Evolutionary conservation across 2,329 filamentous ascomycete genomes (phyloP).

Genomic region (Colletotrichum orchidophilum): DNA sequence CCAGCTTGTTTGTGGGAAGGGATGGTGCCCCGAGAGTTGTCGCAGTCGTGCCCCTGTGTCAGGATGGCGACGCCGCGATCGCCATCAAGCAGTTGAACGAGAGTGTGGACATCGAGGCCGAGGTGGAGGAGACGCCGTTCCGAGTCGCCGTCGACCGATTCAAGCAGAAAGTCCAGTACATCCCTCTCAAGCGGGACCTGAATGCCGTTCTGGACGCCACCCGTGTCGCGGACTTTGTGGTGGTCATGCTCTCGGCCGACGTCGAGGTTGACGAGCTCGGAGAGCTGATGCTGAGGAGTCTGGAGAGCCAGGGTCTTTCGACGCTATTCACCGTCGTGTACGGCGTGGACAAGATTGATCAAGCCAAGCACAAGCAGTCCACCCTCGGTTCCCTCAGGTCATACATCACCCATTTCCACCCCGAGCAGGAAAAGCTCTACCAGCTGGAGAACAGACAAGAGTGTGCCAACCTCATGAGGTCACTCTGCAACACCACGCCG

Average conservation of each 20-base stretch:
- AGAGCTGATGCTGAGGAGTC: conserved; percentile 83
- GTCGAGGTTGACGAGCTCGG: conserved; percentile 87
- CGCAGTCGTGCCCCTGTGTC: conserved; percentile 85
- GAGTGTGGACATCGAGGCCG: conserved; percentile 81
- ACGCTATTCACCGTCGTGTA: conserved; percentile 90
- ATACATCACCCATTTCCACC: conserved; percentile 94
- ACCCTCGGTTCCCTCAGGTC: conserved; percentile 87
- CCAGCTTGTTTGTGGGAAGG: conserved; percentile 83
- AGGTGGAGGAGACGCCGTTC: conserved; percentile 66
- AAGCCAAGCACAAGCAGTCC: conserved; percentile 79
- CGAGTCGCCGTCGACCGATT: conserved; percentile 85
- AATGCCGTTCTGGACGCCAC: conserved; percentile 85
- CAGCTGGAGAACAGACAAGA: conserved; percentile 90
- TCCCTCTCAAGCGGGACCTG: conserved; percentile 78
- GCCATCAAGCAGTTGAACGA: conserved; percentile 77
- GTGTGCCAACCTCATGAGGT: conserved; percentile 88
- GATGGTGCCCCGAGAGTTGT: conserved; percentile 90
- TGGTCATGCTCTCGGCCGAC: conserved; percentile 84
- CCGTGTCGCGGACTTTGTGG: conserved; percentile 88
- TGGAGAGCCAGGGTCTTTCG: conserved; percentile 94
- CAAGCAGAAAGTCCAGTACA: conserved; percentile 92
- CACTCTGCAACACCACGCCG: conserved; percentile 88
- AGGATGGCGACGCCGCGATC: conserved; percentile 72
- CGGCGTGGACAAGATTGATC: conserved; percentile 79
- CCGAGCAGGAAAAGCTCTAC: conserved; percentile 89